Evolutionary conservation across 805 yeast species (phyloP).

Genomic region (Pichia californica): DNA sequence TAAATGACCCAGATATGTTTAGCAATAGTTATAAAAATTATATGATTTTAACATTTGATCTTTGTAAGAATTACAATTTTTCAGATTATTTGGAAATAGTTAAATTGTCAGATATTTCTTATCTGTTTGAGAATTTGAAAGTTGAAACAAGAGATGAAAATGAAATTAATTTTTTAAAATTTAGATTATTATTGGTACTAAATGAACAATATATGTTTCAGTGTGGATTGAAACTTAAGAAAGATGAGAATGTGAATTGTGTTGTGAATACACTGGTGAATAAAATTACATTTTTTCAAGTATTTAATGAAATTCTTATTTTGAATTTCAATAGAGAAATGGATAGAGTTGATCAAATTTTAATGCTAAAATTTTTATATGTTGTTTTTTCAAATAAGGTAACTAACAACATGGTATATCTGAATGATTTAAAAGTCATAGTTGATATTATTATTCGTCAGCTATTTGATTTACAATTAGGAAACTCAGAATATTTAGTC

Average conservation of each 20-base stretch:
- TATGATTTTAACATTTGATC: slow-evolving; percentile 48
- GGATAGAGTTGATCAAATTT: slow-evolving; percentile 64
- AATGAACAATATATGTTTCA: slow-evolving; percentile 78
- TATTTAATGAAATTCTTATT: slow-evolving; percentile 63
- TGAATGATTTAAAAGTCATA: slow-evolving; percentile 79
- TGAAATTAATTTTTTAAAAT: slow-evolving; percentile 57
- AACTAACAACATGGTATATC: slow-evolving; percentile 64
- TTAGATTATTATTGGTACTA: slow-evolving; percentile 63
- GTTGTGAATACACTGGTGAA: slow-evolving; percentile 50
- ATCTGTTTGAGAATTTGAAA: slow-evolving; percentile 40
- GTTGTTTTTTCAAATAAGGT: slow-evolving; percentile 60
- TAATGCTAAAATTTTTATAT: slow-evolving; percentile 74
- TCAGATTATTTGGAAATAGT: background rate
- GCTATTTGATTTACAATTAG: slow-evolving; percentile 55
- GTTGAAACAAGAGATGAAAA: slow-evolving; percentile 41
- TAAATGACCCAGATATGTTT: slow-evolving; percentile 26
- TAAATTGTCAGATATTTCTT: slow-evolving; percentile 30
- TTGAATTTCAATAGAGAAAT: slow-evolving; percentile 71
- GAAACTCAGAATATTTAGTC: slow-evolving; percentile 49
- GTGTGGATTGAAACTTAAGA: slow-evolving; percentile 14
- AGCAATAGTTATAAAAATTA: slow-evolving; percentile 24
- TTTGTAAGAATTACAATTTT: slow-evolving; percentile 46
- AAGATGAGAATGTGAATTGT: slow-evolving; percentile 30
- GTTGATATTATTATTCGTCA: slow-evolving; percentile 81
- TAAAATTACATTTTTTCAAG: slow-evolving; percentile 37